Percentiles rank a stretch among this genome's conserved stretches.
These are phyloP conservation scores for Polysphondylium violaceum DNA, from an alignment of 78 protist species.

Conservation along the genomic window DNA sequence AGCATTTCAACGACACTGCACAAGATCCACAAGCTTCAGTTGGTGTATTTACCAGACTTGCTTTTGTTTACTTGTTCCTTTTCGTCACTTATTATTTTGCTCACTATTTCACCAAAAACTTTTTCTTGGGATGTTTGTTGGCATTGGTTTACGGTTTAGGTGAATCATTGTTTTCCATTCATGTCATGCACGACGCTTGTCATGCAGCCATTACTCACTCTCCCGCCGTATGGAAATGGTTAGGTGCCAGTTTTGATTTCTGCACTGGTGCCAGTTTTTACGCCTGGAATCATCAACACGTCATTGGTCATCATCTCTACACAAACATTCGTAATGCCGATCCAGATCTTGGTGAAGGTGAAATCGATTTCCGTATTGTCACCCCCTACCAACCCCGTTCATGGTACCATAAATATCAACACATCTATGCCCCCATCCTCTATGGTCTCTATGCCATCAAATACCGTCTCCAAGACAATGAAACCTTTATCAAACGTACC, in stretches of 20 bases:
- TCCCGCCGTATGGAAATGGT: slow-evolving; percentile 37
- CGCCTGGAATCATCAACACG: slow-evolving; percentile 79
- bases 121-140: slow-evolving; percentile 5
- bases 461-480: slow-evolving; percentile 46
- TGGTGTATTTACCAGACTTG: slow-evolving; percentile 25
- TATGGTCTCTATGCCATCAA: slow-evolving; percentile 64
- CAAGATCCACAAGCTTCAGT: slow-evolving; percentile 71
- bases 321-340: slow-evolving; percentile 65
- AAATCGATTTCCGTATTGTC: slow-evolving; percentile 58
- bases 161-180: slow-evolving; percentile 45
- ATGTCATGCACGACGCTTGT: slow-evolving; percentile 72
- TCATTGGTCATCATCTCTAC: slow-evolving; percentile 77
- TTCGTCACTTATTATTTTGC: slow-evolving; percentile 1
- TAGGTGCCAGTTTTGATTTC: slow-evolving; percentile 55
- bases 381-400: slow-evolving; percentile 50
- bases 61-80: slow-evolving; percentile 11
- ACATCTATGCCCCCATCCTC: slow-evolving; percentile 81
- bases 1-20: slow-evolving; percentile 6
- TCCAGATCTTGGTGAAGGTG: slow-evolving; percentile 74
- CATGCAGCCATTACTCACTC: slow-evolving; percentile 51
- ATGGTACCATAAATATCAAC: slow-evolving; percentile 77
- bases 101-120: slow-evolving; percentile 28
- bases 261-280: slow-evolving; percentile 46
- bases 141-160: slow-evolving; percentile 18
- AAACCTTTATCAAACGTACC: slow-evolving; percentile 2